A percentile compares a stretch with the other conserved stretches of the same genome.
These are phyloP conservation scores for Pseudogymnoascus sp. DNA, from an alignment of 2,329 filamentous ascomycete species.

Conservation along the genomic window DNA sequence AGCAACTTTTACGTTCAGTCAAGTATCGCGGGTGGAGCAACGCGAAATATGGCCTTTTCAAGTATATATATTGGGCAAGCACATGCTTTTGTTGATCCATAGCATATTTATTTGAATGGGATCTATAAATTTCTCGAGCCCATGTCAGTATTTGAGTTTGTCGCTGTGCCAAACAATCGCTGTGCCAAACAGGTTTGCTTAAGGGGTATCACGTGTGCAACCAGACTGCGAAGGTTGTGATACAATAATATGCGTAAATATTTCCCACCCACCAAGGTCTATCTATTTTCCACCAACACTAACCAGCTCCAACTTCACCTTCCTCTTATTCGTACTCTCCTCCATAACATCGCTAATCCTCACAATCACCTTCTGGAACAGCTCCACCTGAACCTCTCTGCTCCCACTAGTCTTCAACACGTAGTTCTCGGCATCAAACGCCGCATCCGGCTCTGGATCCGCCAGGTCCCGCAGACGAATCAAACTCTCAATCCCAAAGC, in stretches of 20 bases:
- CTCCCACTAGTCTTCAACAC: constrained; percentile 55
- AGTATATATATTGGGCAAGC: background rate
- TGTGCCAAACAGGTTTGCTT: background rate
- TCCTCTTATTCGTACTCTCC: constrained; percentile 91
- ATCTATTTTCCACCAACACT: constrained; percentile 12
- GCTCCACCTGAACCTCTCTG: constrained; percentile 55
- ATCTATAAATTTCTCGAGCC: background rate
- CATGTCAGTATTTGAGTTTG: background rate
- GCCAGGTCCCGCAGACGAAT: constrained; percentile 80
- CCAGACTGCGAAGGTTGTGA: background rate
- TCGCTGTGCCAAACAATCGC: background rate
- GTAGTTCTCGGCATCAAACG: constrained; percentile 82
- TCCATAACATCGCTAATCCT: constrained; percentile 89
- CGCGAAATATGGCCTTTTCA: background rate
- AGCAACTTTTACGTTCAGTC: background rate
- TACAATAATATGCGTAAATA: background rate
- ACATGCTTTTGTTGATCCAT: background rate
- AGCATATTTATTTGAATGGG: background rate
- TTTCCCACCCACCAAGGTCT: background rate
- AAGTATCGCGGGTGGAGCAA: background rate
- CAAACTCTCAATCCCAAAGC: constrained; percentile 90
- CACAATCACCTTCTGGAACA: constrained; percentile 89
- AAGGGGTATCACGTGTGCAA: background rate
- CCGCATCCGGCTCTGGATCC: constrained; percentile 67
- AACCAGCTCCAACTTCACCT: constrained; percentile 67